These are phyloP conservation scores for Cytospora leucostoma DNA, from an alignment of 2,329 filamentous ascomycete species.

Conservation along the genomic window DNA sequence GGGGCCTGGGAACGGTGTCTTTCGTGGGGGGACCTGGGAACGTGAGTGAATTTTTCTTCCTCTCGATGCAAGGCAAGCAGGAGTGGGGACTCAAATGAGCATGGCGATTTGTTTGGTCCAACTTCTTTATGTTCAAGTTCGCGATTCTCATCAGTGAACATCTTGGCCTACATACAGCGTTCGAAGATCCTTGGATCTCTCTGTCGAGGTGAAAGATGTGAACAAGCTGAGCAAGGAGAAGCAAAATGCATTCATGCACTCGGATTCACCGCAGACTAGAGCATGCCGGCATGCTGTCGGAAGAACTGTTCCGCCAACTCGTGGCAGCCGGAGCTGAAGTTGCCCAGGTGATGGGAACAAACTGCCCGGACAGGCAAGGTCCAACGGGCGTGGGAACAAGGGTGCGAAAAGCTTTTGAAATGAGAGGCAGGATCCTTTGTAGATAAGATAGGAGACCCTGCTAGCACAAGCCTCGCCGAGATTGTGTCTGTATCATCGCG, in stretches of 20 bases:
- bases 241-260: slow-evolving; percentile 8
- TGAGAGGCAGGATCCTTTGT: slow-evolving; percentile 2
- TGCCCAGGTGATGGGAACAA: background rate
- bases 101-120: no score
- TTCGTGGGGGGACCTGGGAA: background rate
- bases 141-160: no score
- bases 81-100: background rate
- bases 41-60: background rate
- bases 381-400: slow-evolving; percentile 13
- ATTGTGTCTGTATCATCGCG: background rate
- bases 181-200: background rate
- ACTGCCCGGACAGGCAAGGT: slow-evolving; percentile 11
- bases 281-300: slow-evolving; percentile 7
- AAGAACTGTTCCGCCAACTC: background rate
- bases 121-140: no score
- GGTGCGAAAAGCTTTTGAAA: slow-evolving; percentile 15
- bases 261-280: slow-evolving; percentile 10
- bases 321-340: background rate
- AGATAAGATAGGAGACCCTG: slow-evolving; percentile 5
- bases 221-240: slow-evolving; percentile 2
- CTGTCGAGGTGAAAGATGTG: background rate
- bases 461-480: slow-evolving; percentile 11
- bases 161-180: background rate
- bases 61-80: background rate
- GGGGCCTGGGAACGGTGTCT: slow-evolving; percentile 20